Evolutionary conservation across 179 eudicot genomes (phyloP).

Genomic region (Silene coronaria): DNA sequence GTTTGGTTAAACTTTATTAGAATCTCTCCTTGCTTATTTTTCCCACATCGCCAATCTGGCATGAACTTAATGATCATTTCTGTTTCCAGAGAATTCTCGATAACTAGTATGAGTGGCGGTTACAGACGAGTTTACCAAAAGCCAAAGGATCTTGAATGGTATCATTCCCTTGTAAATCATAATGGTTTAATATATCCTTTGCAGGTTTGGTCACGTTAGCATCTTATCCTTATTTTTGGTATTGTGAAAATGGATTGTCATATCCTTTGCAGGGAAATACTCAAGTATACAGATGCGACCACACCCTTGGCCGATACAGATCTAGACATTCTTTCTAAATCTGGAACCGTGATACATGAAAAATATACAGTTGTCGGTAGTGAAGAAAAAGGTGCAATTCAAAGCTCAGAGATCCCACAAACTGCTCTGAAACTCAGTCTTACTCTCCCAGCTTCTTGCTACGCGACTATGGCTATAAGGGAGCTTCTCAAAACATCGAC

Average conservation of each 20-base stretch:
- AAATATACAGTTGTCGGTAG: conserved; percentile 23
- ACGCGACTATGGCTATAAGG: conserved; percentile 97
- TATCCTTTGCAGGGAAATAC: conserved; percentile 54
- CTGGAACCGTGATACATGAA: conserved; percentile 14
- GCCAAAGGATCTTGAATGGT: conserved; percentile 85
- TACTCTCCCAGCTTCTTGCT: conserved; percentile 88
- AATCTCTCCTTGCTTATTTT: neutral
- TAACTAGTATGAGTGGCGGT: conserved; percentile 79
- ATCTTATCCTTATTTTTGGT: neutral
- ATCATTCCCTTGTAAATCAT: conserved; percentile 20
- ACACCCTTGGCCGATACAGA: conserved; percentile 78
- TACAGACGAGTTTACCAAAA: conserved; percentile 84
- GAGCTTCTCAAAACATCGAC: conserved; percentile 97
- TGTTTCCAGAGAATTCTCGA: conserved; percentile 71
- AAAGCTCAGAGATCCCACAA: conserved; percentile 37
- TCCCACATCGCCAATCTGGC: neutral
- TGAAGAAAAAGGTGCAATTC: conserved; percentile 27
- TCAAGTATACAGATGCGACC: conserved; percentile 61
- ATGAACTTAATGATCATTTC: conserved; percentile 9
- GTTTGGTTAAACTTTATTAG: conserved; percentile 6
- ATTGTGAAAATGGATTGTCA: neutral
- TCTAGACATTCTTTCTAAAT: conserved; percentile 48
- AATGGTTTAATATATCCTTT: neutral
- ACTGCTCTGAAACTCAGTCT: conserved; percentile 79
- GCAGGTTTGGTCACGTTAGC: conserved; percentile 1